Evolutionary conservation across 2,329 filamentous ascomycete species (phyloP).

Genomic region (Aurifilum marmelostoma): DNA sequence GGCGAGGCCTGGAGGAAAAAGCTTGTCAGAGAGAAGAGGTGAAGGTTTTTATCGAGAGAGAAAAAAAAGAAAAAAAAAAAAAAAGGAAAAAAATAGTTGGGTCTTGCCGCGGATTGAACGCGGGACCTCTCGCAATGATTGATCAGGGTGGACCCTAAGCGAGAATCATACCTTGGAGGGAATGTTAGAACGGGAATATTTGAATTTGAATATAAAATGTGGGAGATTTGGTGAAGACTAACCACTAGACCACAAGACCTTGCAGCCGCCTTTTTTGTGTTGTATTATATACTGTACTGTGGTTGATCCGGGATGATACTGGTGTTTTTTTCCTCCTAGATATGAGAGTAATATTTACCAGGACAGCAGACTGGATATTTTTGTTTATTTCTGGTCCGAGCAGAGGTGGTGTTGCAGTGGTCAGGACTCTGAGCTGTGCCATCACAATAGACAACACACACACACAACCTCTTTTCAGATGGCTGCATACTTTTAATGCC

Average conservation of each 20-base stretch:
- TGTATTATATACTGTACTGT: neutral
- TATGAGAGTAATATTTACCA: slow-evolving; percentile 54
- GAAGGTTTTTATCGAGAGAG: too few species aligned
- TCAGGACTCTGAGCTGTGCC: neutral
- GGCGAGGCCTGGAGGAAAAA: neutral
- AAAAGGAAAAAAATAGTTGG: slow-evolving; percentile 38
- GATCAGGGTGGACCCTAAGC: slow-evolving; percentile 59
- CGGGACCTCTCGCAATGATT: slow-evolving; percentile 48
- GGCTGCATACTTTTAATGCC: neutral
- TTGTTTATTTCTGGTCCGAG: neutral
- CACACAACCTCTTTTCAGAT: neutral
- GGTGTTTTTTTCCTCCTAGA: too few species aligned
- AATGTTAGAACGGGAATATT: neutral
- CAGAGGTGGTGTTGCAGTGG: neutral
- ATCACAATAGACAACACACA: neutral
- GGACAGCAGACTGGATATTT: slow-evolving; percentile 53
- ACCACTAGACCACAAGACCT: neutral
- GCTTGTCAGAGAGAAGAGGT: neutral
- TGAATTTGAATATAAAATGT: neutral
- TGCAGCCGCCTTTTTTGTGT: neutral
- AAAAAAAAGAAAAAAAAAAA: slow-evolving; percentile 33
- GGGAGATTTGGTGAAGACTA: neutral
- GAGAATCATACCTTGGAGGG: slow-evolving; percentile 64
- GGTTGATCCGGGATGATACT: too few species aligned
- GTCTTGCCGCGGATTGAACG: slow-evolving; percentile 52